phyloP scores from a whole-genome alignment of 257 asterid species.

The Jacaranda copaia region DNA sequence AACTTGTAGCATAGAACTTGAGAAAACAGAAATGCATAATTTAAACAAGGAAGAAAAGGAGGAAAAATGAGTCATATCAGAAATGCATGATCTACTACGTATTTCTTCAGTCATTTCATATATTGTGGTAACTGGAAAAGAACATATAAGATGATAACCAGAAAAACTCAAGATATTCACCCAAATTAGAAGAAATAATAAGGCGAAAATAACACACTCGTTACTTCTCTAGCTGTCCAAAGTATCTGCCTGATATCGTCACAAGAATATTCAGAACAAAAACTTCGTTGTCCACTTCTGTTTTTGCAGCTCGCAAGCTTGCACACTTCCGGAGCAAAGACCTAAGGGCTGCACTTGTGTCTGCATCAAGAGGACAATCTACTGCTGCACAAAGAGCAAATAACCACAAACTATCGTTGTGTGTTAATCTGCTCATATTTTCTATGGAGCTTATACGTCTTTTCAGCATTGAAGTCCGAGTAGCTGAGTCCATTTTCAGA shows the following conservation, averaged over 20 bases:
- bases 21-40: not conserved
- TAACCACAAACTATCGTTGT: conserved; percentile 71
- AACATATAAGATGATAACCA: not conserved
- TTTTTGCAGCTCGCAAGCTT: conserved; percentile 72
- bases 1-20: not conserved
- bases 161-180: not conserved
- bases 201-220: not conserved
- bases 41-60: no score
- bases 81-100: not conserved
- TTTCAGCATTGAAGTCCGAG: conserved; percentile 73
- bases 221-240: conserved; percentile 80
- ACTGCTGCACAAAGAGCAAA: conserved; percentile 81
- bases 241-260: conserved; percentile 78
- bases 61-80: not conserved
- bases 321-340: conserved; percentile 87
- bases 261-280: conserved; percentile 72
- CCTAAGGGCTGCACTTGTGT: conserved; percentile 81
- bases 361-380: conserved; percentile 80
- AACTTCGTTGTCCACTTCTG: conserved; percentile 69
- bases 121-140: conserved; percentile 2
- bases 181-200: conserved; percentile 1
- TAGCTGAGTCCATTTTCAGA: conserved; percentile 68
- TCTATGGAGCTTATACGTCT: conserved; percentile 57
- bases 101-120: not conserved
- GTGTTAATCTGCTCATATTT: conserved; percentile 48